Conservation (phyloP, 2,329 filamentous ascomycete species). For the Epichloe aotearoae region DNA sequence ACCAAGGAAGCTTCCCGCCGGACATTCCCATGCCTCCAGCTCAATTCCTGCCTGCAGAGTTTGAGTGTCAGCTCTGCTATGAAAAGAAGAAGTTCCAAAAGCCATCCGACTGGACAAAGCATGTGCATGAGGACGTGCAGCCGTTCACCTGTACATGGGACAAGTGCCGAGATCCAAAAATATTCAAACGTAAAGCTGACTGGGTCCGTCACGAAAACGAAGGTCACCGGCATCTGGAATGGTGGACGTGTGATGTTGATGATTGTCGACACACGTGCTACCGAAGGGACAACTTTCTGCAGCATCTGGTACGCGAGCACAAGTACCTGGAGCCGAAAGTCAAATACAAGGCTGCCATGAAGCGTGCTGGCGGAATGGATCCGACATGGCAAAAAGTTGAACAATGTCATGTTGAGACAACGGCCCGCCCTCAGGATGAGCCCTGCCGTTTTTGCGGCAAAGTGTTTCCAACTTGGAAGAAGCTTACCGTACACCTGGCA, state of each 20-base stretch:
- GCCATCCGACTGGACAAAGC: constrained; percentile 93
- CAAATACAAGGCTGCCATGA: constrained; percentile 58
- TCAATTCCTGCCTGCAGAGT: constrained; percentile 63
- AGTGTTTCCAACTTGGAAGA: constrained; percentile 76
- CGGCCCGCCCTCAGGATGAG: constrained; percentile 54
- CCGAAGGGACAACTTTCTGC: constrained; percentile 82
- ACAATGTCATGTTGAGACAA: constrained; percentile 59
- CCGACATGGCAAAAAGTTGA: constrained; percentile 68
- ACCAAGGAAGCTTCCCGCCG: constrained; percentile 59
- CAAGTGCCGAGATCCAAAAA: constrained; percentile 70
- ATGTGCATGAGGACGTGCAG: constrained; percentile 86
- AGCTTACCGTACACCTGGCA: constrained; percentile 81
- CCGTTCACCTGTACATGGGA: constrained; percentile 90
- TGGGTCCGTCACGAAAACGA: constrained; percentile 95
- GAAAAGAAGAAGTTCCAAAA: constrained; percentile 75
- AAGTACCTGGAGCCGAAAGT: constrained; percentile 72
- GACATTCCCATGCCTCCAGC: constrained; percentile 77
- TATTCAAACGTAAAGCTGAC: constrained; percentile 90
- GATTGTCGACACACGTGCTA: constrained; percentile 76
- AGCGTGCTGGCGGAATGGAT: constrained; percentile 43
- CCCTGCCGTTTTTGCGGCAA: constrained; percentile 80
- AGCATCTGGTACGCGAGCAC: constrained; percentile 85
- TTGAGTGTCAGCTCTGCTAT: constrained; percentile 84
- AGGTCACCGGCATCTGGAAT: constrained; percentile 76
- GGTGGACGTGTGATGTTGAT: constrained; percentile 74